A percentile compares a stretch with the other conserved stretches of the same genome.
phyloP scores from a whole-genome alignment of 1,284 basidiomycete genomes.

The Ustilago tritici region DNA sequence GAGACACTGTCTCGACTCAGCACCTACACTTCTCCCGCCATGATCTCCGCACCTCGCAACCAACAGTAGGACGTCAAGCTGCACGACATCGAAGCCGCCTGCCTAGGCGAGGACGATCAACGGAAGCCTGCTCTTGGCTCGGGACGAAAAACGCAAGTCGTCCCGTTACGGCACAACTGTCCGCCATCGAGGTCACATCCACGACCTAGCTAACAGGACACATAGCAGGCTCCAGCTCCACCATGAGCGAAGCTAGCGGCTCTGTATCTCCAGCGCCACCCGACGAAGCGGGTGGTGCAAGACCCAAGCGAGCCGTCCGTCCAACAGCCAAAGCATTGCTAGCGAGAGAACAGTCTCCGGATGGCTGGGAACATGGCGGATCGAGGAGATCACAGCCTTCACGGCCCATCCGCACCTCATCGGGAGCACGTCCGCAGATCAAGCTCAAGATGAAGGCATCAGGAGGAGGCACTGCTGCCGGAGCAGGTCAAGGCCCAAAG shows the following conservation, averaged over 20 bases:
- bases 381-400: slow-evolving; percentile 24
- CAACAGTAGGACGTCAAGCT: not conserved
- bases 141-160: not conserved
- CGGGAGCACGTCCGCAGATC: slow-evolving; percentile 50
- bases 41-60: not conserved
- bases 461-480: slow-evolving; percentile 45
- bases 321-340: slow-evolving; percentile 49
- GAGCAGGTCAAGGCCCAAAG: slow-evolving; percentile 58
- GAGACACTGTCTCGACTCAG: not conserved
- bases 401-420: slow-evolving; percentile 42
- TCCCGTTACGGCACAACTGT: not conserved
- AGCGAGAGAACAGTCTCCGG: slow-evolving; percentile 50
- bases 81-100: not conserved
- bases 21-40: not conserved
- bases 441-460: slow-evolving; percentile 55
- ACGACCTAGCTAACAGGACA: not conserved
- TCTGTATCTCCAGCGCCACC: slow-evolving; percentile 36
- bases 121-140: not conserved
- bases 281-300: slow-evolving; percentile 9
- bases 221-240: not conserved
- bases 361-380: slow-evolving; percentile 51
- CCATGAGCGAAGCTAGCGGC: slow-evolving; percentile 38
- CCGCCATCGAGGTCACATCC: not conserved
- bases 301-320: slow-evolving; percentile 44
- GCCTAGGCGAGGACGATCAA: not conserved